Evolutionary conservation across 352 stramenopile genomes (phyloP).

Genomic region (Aphanomyces astaci): DNA sequence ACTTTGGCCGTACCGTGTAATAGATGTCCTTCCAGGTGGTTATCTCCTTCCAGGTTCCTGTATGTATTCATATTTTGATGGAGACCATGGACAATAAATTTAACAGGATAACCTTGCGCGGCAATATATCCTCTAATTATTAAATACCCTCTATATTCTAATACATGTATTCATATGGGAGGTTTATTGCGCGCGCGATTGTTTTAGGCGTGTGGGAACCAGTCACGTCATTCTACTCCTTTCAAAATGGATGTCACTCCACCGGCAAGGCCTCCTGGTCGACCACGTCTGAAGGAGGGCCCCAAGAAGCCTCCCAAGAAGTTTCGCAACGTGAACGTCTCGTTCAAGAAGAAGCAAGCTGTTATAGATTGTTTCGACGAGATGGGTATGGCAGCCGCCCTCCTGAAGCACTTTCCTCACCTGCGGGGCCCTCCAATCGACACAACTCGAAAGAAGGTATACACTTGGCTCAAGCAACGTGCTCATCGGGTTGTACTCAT

Average conservation of each 20-base stretch:
- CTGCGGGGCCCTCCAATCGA: not conserved
- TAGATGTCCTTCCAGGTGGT: too few species aligned
- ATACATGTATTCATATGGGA: not conserved
- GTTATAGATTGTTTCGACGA: not conserved
- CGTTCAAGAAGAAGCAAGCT: not conserved
- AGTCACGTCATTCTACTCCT: not conserved
- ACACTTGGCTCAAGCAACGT: conserved; percentile 2
- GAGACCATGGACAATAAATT: not conserved
- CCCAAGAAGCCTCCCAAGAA: not conserved
- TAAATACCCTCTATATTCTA: not conserved
- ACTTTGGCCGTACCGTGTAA: too few species aligned
- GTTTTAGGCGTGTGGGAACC: not conserved
- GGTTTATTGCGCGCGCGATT: not conserved
- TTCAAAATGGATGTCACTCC: not conserved
- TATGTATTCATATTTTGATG: not conserved
- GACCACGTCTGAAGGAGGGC: not conserved
- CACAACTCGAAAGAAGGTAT: conserved; percentile 18
- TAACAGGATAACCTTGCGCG: not conserved
- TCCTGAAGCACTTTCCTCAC: not conserved
- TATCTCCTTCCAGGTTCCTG: not conserved
- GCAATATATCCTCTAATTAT: not conserved
- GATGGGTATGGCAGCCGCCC: not conserved
- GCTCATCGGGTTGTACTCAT: not conserved
- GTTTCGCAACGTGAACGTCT: not conserved
- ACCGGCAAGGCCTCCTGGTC: not conserved